Base-by-base conservation (phyloP, 2,329 filamentous ascomycete species). In the Clarireedia monteithiana region DNA sequence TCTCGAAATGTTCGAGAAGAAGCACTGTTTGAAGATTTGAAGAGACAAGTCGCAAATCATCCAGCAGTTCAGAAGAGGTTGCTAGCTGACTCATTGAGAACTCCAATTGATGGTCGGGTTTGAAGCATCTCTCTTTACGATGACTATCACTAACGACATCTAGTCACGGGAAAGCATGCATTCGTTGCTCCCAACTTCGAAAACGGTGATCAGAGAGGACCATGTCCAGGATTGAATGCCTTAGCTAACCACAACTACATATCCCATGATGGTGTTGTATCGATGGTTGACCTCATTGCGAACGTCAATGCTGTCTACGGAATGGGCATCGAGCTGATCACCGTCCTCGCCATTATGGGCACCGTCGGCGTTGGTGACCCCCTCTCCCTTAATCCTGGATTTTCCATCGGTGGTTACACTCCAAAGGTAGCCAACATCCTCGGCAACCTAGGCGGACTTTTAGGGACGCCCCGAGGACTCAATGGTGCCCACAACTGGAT, bases 401-500 rank as follows among this genome's bases (percentile, higher is more conserved):
- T 24, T 17, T 40, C 42, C 7, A 55, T 55, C 6, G 47, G 47
- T 4, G 47, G 38, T 6, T 27, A 46, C 2, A 34, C 26, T 1
- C 24, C 46, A 6, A 48, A 50, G 14, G 17, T 17, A 15, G 17
- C 36, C 40, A 45, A 50, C 5, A 7, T 56, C 12, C 63, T 72
- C n/a, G 69, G 26, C 4, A 57, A 56, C 63, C 65, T 46, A 5
- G 20, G 51, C 0, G 49, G 42, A 17, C 7, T 58, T 17, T 6
- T 72, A 50, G 52, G 74, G 2, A 70, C 70, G 2, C 75, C 76
- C 0, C 71, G 70, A 15, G 76, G 76, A 2, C 69, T 81, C 3
- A 66, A 67, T 15, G 74, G 75, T 24, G 73, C 74, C 3, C 78
- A 81, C 64, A 78, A 79, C 63, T 72, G 74, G 54, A 75, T 79